These are phyloP conservation scores for Sabuloglossum arenarium DNA, from an alignment of 495 filamentous ascomycete species.

Conservation along the genomic window DNA sequence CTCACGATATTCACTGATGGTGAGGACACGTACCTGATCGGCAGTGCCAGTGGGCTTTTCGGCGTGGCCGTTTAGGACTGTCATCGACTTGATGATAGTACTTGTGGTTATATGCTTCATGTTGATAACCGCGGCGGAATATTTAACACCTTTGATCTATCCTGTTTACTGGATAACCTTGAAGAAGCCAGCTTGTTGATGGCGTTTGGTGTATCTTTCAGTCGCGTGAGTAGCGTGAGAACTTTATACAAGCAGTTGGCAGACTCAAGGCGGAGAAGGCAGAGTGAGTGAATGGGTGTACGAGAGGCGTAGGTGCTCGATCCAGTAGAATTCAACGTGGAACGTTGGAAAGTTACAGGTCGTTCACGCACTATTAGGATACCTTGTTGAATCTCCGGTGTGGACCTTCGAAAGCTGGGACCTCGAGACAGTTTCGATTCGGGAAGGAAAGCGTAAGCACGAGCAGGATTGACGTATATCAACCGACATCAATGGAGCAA, in stretches of 20 bases:
- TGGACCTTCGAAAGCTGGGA: conserved; percentile 49
- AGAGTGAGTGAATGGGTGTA: background rate
- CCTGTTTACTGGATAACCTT: background rate
- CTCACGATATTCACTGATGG: conserved; percentile 39
- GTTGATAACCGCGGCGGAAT: background rate
- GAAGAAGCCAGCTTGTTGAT: background rate
- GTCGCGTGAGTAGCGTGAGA: background rate
- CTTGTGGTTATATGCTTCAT: background rate
- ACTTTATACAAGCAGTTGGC: background rate
- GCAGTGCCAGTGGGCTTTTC: background rate
- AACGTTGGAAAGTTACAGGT: background rate
- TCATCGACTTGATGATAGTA: background rate
- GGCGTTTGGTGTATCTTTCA: background rate
- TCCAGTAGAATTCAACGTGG: background rate
- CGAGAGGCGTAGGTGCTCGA: background rate
- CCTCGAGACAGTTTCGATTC: conserved; percentile 53
- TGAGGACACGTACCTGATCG: conserved; percentile 31
- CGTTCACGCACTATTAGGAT: conserved; percentile 13
- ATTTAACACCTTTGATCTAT: background rate
- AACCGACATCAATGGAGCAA: conserved; percentile 51
- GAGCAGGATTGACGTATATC: conserved; percentile 45
- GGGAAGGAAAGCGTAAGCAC: conserved; percentile 46
- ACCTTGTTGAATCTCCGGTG: conserved; percentile 35
- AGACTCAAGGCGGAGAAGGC: background rate
- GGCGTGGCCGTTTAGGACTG: background rate